Evolutionary conservation across 495 filamentous ascomycete genomes (phyloP).

Genomic region (Chaetomidium leptoderma): DNA sequence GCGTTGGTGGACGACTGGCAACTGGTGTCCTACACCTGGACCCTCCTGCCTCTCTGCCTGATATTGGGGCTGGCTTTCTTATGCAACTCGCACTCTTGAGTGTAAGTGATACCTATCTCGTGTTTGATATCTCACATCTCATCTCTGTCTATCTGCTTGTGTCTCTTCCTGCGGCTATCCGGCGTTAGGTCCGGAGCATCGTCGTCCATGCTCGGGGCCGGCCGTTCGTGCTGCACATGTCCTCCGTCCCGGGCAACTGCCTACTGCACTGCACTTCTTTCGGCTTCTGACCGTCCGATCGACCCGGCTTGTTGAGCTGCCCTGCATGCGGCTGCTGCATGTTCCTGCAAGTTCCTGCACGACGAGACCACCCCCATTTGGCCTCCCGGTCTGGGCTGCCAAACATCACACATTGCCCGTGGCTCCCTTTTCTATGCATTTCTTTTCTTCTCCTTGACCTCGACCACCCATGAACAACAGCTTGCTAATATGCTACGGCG

Average conservation of each 20-base stretch:
- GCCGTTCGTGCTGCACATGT: background rate
- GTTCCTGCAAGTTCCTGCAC: constrained; percentile 28
- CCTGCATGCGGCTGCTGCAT: constrained; percentile 37
- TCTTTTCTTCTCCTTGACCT: background rate
- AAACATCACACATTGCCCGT: background rate
- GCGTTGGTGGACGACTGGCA: constrained; percentile 12
- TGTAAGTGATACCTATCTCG: constrained; percentile 27
- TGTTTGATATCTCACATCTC: constrained; percentile 6
- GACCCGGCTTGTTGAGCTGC: constrained; percentile 19
- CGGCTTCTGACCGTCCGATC: constrained; percentile 7
- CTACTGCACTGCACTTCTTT: constrained; percentile 1
- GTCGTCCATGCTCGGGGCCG: background rate
- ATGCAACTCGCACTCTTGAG: constrained; percentile 23
- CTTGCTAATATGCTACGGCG: constrained; percentile 45
- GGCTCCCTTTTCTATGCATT: background rate
- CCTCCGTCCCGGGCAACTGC: constrained; percentile 3
- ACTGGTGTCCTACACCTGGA: constrained; percentile 1
- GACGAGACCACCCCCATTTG: constrained; percentile 17
- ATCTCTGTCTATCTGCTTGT: background rate
- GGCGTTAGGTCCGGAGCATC: background rate
- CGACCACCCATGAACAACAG: constrained; percentile 3
- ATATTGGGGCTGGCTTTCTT: constrained; percentile 15
- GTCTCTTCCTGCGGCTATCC: background rate
- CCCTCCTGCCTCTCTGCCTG: constrained; percentile 9
- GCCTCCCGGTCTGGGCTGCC: constrained; percentile 18